A percentile compares a stretch with the other conserved stretches of the same genome.
Conservation (phyloP, 768 basidiomycete species). For the Boletus rubroflammeus region DNA sequence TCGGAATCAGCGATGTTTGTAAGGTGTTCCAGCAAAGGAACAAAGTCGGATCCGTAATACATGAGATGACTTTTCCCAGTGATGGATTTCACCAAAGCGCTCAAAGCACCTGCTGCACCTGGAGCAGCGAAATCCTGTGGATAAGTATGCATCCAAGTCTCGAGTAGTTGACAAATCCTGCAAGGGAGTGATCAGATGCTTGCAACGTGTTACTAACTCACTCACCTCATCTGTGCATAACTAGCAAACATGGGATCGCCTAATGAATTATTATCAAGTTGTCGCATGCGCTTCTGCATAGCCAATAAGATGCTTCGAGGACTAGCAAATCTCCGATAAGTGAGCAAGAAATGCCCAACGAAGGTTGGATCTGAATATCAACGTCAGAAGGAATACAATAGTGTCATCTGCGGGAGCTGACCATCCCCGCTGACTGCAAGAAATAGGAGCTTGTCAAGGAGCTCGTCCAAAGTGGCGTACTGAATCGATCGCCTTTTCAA, state of each 20-base stretch:
- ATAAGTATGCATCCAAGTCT: constrained; percentile 74
- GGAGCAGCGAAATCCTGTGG: constrained; percentile 77
- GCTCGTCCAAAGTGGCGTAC: constrained; percentile 74
- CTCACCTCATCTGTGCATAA: constrained; percentile 83
- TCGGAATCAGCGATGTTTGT: constrained; percentile 65
- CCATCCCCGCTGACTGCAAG: constrained; percentile 83
- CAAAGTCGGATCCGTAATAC: constrained; percentile 80
- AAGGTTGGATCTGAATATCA: constrained; percentile 61
- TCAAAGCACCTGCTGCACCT: constrained; percentile 67
- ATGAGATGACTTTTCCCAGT: constrained; percentile 76
- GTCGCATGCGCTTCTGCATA: constrained; percentile 84
- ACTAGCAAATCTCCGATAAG: constrained; percentile 78
- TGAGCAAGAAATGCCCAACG: constrained; percentile 76
- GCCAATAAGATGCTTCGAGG: constrained; percentile 78
- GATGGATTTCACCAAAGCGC: constrained; percentile 75
- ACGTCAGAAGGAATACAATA: constrained; percentile 9
- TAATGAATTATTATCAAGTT: constrained; percentile 63
- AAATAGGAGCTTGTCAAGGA: constrained; percentile 80
- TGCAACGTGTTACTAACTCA: not conserved
- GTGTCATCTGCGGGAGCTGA: constrained; percentile 30
- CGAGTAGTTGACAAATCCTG: constrained; percentile 77
- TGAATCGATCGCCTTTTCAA: constrained; percentile 50
- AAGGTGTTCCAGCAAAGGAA: constrained; percentile 73
- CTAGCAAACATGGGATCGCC: constrained; percentile 84
- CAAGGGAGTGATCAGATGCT: not conserved